Percentiles rank a stretch among this genome's conserved stretches.
Evolutionary conservation across 345 rosid species (phyloP).

Genomic region (Citrus reticulata): DNA sequence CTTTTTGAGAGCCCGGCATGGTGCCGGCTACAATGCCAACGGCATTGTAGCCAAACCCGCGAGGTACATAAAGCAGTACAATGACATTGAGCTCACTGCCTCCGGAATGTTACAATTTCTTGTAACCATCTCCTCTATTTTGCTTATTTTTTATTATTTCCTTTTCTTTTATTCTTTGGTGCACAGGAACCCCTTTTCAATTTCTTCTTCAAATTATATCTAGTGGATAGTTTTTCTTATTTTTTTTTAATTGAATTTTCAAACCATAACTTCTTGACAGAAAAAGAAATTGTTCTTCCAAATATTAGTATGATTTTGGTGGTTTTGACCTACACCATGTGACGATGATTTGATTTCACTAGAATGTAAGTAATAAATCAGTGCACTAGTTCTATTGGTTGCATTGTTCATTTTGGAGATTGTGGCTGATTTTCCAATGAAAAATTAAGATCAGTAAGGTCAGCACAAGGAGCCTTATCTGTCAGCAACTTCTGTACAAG

Average conservation of each 20-base stretch:
- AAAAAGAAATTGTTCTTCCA: background rate
- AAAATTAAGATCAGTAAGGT: background rate
- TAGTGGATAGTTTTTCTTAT: background rate
- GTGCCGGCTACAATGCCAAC: no score
- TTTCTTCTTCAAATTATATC: background rate
- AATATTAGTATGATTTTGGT: background rate
- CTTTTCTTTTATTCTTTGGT: background rate
- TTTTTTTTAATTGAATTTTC: background rate
- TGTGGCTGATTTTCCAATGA: background rate
- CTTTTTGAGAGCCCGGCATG: no score
- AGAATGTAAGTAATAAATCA: background rate
- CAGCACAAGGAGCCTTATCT: background rate
- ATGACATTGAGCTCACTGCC: conserved; percentile 30
- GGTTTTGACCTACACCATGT: background rate
- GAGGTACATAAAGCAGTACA: conserved; percentile 35
- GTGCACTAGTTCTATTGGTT: background rate
- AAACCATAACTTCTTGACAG: background rate
- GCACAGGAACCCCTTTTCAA: background rate
- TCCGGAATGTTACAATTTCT: conserved; percentile 30
- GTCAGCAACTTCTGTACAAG: background rate
- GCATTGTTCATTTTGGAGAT: background rate
- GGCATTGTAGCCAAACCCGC: no score
- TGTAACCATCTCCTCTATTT: background rate
- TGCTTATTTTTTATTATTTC: background rate
- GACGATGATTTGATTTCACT: background rate